A percentile compares a stretch with the other conserved stretches of the same genome.
Evolutionary conservation across 768 basidiomycete species (phyloP).

Genomic region (Hirschioporus abietinus): DNA sequence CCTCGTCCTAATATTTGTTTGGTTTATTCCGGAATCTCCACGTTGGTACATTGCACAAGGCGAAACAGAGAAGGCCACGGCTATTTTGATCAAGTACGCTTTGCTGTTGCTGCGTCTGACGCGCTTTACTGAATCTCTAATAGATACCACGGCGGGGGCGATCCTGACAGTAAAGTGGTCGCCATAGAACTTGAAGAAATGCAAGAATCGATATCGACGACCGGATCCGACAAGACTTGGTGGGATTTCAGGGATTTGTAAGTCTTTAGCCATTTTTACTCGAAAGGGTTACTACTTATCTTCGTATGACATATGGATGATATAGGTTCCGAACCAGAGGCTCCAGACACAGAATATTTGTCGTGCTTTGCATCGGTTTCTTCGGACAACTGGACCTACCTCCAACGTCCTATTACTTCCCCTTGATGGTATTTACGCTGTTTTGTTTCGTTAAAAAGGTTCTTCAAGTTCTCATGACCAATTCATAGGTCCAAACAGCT

Average conservation of each 20-base stretch:
- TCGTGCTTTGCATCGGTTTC: slow-evolving; percentile 17
- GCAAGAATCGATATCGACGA: slow-evolving; percentile 22
- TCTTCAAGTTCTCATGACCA: background rate
- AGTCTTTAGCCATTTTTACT: slow-evolving; percentile 11
- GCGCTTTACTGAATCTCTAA: background rate
- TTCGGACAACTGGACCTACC: slow-evolving; percentile 21
- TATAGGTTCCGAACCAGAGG: slow-evolving; percentile 17
- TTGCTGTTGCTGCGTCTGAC: slow-evolving; percentile 18
- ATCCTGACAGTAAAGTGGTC: slow-evolving; percentile 24
- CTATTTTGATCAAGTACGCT: slow-evolving; percentile 18
- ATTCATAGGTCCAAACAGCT: slow-evolving; percentile 23
- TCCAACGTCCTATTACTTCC: slow-evolving; percentile 25
- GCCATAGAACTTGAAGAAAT: slow-evolving; percentile 27
- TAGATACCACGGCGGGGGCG: slow-evolving; percentile 24
- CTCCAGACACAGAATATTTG: slow-evolving; percentile 17
- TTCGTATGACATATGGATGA: slow-evolving; percentile 7
- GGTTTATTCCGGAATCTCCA: slow-evolving; percentile 34
- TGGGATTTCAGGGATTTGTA: slow-evolving; percentile 27
- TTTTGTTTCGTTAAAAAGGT: background rate
- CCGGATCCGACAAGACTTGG: slow-evolving; percentile 31
- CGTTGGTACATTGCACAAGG: slow-evolving; percentile 29
- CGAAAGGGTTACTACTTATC: slow-evolving; percentile 10
- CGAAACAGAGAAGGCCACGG: slow-evolving; percentile 17
- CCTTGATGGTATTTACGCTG: slow-evolving; percentile 21
- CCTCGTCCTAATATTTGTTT: slow-evolving; percentile 26